These are phyloP conservation scores for Trichoderma parareesei DNA, from an alignment of 495 filamentous ascomycete species.

Conservation along the genomic window DNA sequence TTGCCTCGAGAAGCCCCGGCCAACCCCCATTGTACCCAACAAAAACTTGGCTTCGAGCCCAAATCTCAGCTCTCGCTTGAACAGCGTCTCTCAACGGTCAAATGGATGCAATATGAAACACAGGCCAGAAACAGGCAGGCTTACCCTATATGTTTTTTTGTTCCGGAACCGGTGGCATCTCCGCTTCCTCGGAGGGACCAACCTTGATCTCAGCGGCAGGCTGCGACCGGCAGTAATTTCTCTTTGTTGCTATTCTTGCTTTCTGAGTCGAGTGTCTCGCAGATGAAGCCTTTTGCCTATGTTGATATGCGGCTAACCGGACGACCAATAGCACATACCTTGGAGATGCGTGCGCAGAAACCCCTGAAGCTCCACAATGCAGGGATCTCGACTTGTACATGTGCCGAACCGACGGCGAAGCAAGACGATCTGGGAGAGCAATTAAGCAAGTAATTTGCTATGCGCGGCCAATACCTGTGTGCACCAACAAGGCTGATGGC, in stretches of 20 bases:
- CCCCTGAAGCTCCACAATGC: background rate
- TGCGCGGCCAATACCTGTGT: background rate
- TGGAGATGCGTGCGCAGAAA: background rate
- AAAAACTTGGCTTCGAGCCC: background rate
- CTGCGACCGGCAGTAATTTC: background rate
- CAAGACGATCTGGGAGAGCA: background rate
- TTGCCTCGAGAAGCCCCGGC: background rate
- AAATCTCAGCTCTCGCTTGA: background rate
- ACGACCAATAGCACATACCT: background rate
- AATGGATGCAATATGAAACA: background rate
- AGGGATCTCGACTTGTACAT: background rate
- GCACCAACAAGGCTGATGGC: no score
- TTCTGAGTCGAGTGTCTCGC: background rate
- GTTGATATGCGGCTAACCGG: background rate
- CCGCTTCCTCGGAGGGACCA: background rate
- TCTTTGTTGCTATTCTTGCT: background rate
- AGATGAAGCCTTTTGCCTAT: background rate
- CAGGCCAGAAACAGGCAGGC: no score
- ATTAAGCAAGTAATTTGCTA: background rate
- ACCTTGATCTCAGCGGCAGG: background rate
- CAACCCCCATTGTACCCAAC: background rate
- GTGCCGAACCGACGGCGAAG: background rate
- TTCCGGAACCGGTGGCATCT: background rate
- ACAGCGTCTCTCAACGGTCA: background rate
- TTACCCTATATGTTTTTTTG: background rate